Base-by-base conservation (phyloP, 345 rosid species). In the Rhodamnia rubescens region DNA sequence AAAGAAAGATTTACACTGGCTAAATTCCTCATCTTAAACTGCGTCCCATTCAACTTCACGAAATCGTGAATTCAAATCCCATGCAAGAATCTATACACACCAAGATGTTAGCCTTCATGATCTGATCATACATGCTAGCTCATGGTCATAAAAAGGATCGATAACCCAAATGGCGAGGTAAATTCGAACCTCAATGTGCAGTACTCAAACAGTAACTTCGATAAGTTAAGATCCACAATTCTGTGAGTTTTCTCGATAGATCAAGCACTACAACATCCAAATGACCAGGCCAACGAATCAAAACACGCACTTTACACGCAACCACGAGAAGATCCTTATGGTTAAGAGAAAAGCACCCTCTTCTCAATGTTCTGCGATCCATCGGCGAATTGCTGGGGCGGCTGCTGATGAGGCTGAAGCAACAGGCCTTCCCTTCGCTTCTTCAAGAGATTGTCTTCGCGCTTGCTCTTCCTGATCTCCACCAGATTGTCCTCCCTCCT, bases 401-500 rank as follows among this genome's bases (percentile, higher is more conserved):
- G 88, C 86, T 81, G 56, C 88, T 88, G 95, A 84, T 90, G 95
- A 36, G 92, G 89, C 87, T 90, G 93, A 24, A 88, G 90, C 88
- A 87, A 82, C 80, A 94, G 91, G 2, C 96, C 96, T 89, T 94
- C 96, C 52, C 95, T 90, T 13, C 96, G 87, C 85, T 94, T 94
- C 95, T 94, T 94, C 83, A 94, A 89, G 36, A 94, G 93, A 78
- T 90, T 94, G 55, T 94, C 95, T 81, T 94, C 96, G 18, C 96
- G 91, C 86, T 94, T 93, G 88, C 86, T 94, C 91, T 94, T 93
- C 85, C 96, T 91, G 88, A 94, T 94, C 95, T 93, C 95, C 64
- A 94, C 95, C 90, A 94, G 89, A 78, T 94, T 94, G 90, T 94
- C 95, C 88, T 94, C 95, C 82, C 97, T 93, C 88, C 94, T 85